phyloP scores from a whole-genome alignment of 2,329 filamentous ascomycete genomes.

The Coniochaeta sp. region DNA sequence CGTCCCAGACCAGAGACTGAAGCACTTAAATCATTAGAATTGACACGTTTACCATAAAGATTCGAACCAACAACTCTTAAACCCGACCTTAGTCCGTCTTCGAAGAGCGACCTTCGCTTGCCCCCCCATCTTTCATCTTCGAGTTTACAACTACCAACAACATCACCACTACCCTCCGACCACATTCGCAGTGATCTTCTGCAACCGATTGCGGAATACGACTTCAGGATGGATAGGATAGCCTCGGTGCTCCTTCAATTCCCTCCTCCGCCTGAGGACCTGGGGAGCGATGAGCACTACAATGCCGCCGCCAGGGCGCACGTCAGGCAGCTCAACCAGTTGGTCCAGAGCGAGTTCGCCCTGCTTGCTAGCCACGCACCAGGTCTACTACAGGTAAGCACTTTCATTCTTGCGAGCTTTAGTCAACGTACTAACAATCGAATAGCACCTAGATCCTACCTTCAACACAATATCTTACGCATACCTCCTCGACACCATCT shows the following conservation, averaged over 20 bases:
- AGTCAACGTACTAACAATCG: background rate
- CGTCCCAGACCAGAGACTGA: too few species aligned
- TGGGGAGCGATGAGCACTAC: conserved; percentile 25
- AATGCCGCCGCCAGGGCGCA: conserved; percentile 33
- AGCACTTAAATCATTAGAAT: too few species aligned
- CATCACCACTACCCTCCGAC: background rate
- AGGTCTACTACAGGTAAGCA: conserved; percentile 33
- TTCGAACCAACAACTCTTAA: too few species aligned
- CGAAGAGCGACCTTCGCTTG: too few species aligned
- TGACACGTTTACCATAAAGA: too few species aligned
- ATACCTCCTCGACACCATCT: conserved; percentile 34
- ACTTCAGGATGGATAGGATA: conserved; percentile 26
- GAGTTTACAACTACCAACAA: too few species aligned
- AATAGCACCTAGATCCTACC: conserved; percentile 38
- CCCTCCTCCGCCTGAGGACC: conserved; percentile 21
- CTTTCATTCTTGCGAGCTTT: background rate
- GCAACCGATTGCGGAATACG: background rate
- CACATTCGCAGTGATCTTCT: background rate
- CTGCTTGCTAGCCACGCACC: conserved; percentile 26
- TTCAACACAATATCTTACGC: conserved; percentile 46
- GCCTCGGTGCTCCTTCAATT: conserved; percentile 34
- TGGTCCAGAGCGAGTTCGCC: conserved; percentile 25
- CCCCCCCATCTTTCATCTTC: too few species aligned
- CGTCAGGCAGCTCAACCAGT: conserved; percentile 25
- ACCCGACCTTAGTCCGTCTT: too few species aligned